Base-by-base conservation (phyloP, 2,329 filamentous ascomycete genomes). In the Aspergillus bombycis region DNA sequence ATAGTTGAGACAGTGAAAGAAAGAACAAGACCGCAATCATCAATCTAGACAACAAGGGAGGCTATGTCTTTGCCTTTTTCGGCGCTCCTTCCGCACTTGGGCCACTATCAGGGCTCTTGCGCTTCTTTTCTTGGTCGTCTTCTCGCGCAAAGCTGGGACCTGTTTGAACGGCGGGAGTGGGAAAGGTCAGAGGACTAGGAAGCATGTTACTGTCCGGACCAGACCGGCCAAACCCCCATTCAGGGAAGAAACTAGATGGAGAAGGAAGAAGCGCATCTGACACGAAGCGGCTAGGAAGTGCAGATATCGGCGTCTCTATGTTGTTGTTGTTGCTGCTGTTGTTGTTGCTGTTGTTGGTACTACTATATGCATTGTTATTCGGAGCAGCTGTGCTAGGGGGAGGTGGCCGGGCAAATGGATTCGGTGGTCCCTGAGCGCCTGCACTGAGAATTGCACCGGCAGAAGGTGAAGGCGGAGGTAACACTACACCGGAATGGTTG, bases 381-480 rank as follows among this genome's bases (percentile, higher is more conserved):
- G 82, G 73, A 11, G 74, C 67, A 45, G 71, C 70, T 53, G 74
- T 64, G 19, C 68, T 74, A n/a, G 93, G 92, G 5, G 91, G 93
- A 30, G 89, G 86, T 0, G 94, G 95, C 48, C 94, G 86, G 9
- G 95, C 95, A 77, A 98, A 99, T 0, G 95, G 95, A 76, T 99
- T 99, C 2, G 93, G 93, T 16, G 95, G 95, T 0, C 95, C 95
- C 43, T 90, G 91, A 10, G 95, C 94, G 46, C 95, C 95, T 0
- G 95, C 95, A 55, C 93, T 97, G 61, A 97, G 83, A 8, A 98
- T 83, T 2, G 93, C 88, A 26, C 91, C 91, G 2, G 93, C 91
- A 34, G 93, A 96, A 0, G 95, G 94, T 1, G 95, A 97, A 0
- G 95, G 95, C 9, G 94, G 94, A 21, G 95, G 95, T 7, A 99